Base-by-base conservation (phyloP, 2,329 filamentous ascomycete species). In the Amauroascus niger region DNA sequence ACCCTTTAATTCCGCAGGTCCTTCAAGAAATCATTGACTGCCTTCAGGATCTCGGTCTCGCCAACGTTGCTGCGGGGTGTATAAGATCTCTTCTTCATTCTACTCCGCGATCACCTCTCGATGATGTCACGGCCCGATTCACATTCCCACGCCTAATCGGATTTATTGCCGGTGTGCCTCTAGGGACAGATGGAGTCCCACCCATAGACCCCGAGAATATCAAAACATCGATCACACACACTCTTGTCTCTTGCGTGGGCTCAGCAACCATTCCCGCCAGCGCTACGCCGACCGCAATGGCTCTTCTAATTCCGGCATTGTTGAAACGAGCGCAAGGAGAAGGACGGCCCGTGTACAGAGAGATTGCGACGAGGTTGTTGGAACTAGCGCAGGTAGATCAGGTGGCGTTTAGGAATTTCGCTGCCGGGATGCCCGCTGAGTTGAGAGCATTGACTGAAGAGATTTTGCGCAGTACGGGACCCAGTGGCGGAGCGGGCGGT, bases 11-110 rank as follows among this genome's bases (percentile, higher is more conserved):
- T 44, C 74, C 77, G 22, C 81, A 81, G 52, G 90, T 90, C 62
- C 75, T 95, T 2, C 80, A 87, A 59, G 88, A 95, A 71, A 71
- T 95, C 20, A 73, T 91, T 35, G 91, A 95, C 63, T 95, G 90
- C 67, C 78, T 98, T 20, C 70, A 75, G 50, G 75, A 78, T 52
- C 66, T 76, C 3, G 74, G 74, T 3, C 69, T 76, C 14, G 86
- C 87, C 52, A 95, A 87, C 64, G 90, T 96, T 53, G 89, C 93
- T 1, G 86, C 88, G 57, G 89, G 88, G 64, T 98, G 93, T 69
- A 81, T 91, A 60, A 83, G 90, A 54, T 93, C 89, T 6, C 78
- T 97, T 6, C 73, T 95, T 75, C 85, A 61, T 71, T 79, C 51
- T 62, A 71, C 60, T 73, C 79, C 49, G 74, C 81, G 59, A 79